Percentiles rank a stretch among this genome's conserved stretches.
Conservation (phyloP, 495 filamentous ascomycete species). For the Trichoderma orchidacearum region DNA sequence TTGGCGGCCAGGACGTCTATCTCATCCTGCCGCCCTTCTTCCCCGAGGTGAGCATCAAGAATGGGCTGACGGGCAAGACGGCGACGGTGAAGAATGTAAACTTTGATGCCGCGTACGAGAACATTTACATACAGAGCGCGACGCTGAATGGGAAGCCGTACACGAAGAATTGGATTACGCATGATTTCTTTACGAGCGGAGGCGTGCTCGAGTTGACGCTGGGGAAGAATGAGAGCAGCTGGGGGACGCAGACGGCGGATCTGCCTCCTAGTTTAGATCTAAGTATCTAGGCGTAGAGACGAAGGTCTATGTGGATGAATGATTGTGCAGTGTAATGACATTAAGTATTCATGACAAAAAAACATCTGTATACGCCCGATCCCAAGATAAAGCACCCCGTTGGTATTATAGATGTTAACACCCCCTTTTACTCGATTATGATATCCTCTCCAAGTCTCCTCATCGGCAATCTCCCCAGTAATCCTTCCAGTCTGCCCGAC, state of each 20-base stretch:
- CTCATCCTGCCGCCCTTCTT: conserved; percentile 52
- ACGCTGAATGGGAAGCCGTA: conserved; percentile 47
- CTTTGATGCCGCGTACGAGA: conserved; percentile 47
- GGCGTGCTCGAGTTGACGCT: conserved; percentile 47
- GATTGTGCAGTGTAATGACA: no score
- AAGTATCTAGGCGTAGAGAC: neutral
- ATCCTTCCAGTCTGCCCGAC: neutral
- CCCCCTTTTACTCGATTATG: neutral
- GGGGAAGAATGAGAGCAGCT: conserved; percentile 37
- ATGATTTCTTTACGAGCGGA: conserved; percentile 53
- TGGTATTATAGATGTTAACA: neutral
- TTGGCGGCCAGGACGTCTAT: conserved; percentile 55
- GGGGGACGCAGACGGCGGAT: conserved; percentile 47
- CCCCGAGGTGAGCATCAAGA: conserved; percentile 42
- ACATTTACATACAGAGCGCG: conserved; percentile 52
- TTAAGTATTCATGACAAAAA: no score
- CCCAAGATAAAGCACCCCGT: no score
- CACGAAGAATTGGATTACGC: conserved; percentile 50
- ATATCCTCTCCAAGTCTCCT: neutral
- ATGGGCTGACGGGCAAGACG: conserved; percentile 43
- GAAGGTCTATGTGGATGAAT: neutral
- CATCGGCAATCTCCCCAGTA: neutral
- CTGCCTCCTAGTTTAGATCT: conserved; percentile 37
- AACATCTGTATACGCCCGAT: no score
- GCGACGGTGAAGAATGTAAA: conserved; percentile 46